phyloP scores from a whole-genome alignment of 768 basidiomycete species.

The Exidia glandulosa region DNA sequence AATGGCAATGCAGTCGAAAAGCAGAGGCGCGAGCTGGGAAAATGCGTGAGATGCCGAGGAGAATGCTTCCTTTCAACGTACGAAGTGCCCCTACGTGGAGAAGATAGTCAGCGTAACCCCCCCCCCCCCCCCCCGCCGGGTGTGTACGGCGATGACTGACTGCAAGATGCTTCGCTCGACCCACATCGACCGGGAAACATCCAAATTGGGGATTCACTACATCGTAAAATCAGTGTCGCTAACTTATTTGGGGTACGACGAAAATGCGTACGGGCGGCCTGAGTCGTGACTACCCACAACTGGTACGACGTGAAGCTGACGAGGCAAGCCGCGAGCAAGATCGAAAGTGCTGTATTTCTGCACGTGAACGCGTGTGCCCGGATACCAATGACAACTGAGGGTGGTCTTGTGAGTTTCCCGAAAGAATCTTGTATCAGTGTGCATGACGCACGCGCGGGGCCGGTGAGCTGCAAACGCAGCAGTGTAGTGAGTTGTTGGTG shows the following conservation, averaged over 20 bases:
- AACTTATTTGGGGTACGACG: neutral
- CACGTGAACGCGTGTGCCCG: neutral
- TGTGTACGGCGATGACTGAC: neutral
- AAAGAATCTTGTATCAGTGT: neutral
- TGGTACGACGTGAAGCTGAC: neutral
- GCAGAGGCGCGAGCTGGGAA: neutral
- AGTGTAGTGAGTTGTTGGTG: neutral
- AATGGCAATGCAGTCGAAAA: neutral
- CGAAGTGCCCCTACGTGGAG: neutral
- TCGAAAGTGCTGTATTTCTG: neutral
- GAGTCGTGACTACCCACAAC: neutral
- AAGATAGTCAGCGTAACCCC: neutral
- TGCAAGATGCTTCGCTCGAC: neutral
- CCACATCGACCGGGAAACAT: neutral
- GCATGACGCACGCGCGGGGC: neutral
- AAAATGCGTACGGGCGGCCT: neutral
- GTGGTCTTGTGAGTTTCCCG: neutral
- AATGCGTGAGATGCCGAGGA: neutral
- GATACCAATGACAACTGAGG: neutral
- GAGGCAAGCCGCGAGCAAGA: neutral
- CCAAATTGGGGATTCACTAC: neutral
- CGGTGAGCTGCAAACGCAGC: neutral
- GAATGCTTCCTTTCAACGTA: neutral
- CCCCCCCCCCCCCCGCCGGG: too few species aligned
- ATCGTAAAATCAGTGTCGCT: neutral